phyloP scores from a whole-genome alignment of 1,139 yeast genomes.

The Yamadazyma blattariae region DNA sequence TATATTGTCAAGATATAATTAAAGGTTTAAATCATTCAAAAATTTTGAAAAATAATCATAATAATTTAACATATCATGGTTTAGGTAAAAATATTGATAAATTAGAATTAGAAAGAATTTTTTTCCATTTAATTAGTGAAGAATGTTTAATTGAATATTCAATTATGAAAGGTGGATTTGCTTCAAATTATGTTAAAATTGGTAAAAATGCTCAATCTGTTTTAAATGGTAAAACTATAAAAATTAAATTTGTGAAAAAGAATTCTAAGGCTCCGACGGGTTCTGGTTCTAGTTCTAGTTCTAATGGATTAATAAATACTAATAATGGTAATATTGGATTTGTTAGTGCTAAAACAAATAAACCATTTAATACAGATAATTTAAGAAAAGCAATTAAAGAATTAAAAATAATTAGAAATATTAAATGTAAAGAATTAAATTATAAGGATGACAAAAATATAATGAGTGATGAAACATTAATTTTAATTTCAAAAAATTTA shows the following conservation, averaged over 20 bases:
- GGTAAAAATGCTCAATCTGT: constrained; percentile 55
- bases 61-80: constrained; percentile 62
- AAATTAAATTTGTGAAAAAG: constrained; percentile 24
- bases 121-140: constrained; percentile 70
- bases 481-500: constrained; percentile 52
- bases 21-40: constrained; percentile 70
- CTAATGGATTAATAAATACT: neutral
- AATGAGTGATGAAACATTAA: constrained; percentile 47
- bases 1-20: constrained; percentile 80
- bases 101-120: constrained; percentile 75
- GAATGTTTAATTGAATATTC: constrained; percentile 72
- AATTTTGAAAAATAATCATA: constrained; percentile 62
- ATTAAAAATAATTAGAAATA: constrained; percentile 44
- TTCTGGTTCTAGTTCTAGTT: neutral
- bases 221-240: constrained; percentile 44
- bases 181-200: constrained; percentile 65
- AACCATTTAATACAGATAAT: constrained; percentile 16
- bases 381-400: constrained; percentile 38
- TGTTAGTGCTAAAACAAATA: constrained; percentile 15
- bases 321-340: constrained; percentile 7
- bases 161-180: constrained; percentile 71
- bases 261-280: neutral
- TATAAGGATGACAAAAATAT: constrained; percentile 39
- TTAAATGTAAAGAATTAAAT: constrained; percentile 40
- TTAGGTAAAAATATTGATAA: constrained; percentile 61